phyloP scores from a whole-genome alignment of 345 rosid species.

The Citrus reticulata region DNA sequence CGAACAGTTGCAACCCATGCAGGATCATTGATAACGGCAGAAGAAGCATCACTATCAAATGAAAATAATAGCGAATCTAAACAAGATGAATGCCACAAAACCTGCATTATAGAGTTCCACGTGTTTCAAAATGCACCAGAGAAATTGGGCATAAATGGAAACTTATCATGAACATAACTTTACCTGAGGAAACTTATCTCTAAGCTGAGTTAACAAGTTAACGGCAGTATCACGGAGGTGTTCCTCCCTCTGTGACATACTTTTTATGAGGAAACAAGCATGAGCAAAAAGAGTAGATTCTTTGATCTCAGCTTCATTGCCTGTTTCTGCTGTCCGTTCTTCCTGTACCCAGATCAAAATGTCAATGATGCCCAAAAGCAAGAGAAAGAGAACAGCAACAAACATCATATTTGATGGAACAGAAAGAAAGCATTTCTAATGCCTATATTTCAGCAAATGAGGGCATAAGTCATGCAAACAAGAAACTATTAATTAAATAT shows the following conservation, averaged over 20 bases:
- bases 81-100: slow-evolving; percentile 96
- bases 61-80: slow-evolving; percentile 80
- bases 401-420: slow-evolving; percentile 8
- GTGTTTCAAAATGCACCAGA: slow-evolving; percentile 12
- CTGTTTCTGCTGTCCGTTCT: slow-evolving; percentile 72
- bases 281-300: slow-evolving; percentile 81
- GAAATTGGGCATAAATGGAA: slow-evolving; percentile 9
- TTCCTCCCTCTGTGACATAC: slow-evolving; percentile 97
- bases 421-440: not conserved
- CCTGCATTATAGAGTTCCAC: slow-evolving; percentile 45
- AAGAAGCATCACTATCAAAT: slow-evolving; percentile 60
- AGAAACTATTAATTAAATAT: not conserved
- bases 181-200: slow-evolving; percentile 99
- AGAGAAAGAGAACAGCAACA: slow-evolving; percentile 8
- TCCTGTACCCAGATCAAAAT: slow-evolving; percentile 61
- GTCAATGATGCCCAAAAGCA: slow-evolving; percentile 13
- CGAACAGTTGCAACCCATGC: slow-evolving; percentile 77
- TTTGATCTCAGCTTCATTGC: slow-evolving; percentile 74
- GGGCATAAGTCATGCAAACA: not conserved
- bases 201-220: slow-evolving; percentile 82
- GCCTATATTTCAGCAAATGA: not conserved
- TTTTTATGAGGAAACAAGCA: slow-evolving; percentile 86
- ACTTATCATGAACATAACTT: slow-evolving; percentile 6
- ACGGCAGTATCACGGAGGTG: slow-evolving; percentile 82
- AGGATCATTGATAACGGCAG: slow-evolving; percentile 85